Evolutionary conservation across 1,284 basidiomycete species (phyloP), one percentile per base, ranked within the genome.

Genomic region (Mycosarcoma mackinlayi): DNA sequence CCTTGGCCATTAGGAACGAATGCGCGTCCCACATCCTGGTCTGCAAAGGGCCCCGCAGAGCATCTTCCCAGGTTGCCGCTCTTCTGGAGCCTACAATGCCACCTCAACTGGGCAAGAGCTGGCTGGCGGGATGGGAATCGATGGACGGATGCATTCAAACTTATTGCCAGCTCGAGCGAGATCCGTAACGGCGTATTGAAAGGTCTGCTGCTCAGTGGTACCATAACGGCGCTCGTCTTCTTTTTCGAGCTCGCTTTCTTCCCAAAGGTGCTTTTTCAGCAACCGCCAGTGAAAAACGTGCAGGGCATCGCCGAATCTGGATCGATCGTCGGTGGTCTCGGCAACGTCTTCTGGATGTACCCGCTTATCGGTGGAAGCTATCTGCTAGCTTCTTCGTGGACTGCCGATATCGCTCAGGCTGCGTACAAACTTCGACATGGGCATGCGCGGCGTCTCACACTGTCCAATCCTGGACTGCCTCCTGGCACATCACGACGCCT

Each of bases 161-260:
- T 69, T 19, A 69, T 73, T 21, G 28, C 58, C 0, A 78, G 71
- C 37, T 80, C 78, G 9, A 45, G 56, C 25, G 73, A 68, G 23
- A 63, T 81, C 18, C 74, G 77, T 24, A 60, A 58, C 30, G 68
- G 73, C 34, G 62, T 82, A 6, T 18, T 80, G 31, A 82, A 82
- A 30, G 80, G 80, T 10, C 50, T 80, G 19, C 27, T 75, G 16
- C 71, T 82, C 27, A 77, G 79, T 42, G 58, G 74, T 5, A 61
- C 68, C 24, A 66, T 82, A 48, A 55, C 71, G 13, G 70, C 61
- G 13, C 11, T 75, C 33, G 74, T 81, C 24, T 78, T 79, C 54
- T 75, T 80, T 45, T 76, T 79, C 59, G 76, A 80, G 49, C 44
- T 81, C n/a, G 71, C 79, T 16, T 68, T 81, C 31, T 65, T 82